A percentile compares a stretch with the other conserved stretches of the same genome.
phyloP scores from a whole-genome alignment of 2,329 filamentous ascomycete species.

The Sporothrix sp. region DNA sequence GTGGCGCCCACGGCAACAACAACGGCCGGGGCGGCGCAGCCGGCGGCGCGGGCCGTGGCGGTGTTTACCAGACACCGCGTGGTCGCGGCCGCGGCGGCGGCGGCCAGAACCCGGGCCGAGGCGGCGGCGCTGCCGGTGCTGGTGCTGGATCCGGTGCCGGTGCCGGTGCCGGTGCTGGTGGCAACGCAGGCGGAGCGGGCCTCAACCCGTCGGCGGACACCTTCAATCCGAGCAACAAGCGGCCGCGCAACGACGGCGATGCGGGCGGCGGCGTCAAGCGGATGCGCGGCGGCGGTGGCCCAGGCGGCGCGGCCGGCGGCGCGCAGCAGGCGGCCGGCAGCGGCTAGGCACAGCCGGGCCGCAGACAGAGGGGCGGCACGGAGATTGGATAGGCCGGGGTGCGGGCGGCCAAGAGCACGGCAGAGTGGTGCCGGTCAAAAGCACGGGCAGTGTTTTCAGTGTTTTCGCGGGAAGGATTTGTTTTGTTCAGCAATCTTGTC shows the following conservation, averaged over 20 bases:
- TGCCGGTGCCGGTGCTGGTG: constrained; percentile 25
- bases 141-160: constrained; percentile 27
- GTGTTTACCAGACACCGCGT: constrained; percentile 22
- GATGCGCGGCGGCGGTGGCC: constrained; percentile 25
- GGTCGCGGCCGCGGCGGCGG: constrained; percentile 20
- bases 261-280: constrained; percentile 27
- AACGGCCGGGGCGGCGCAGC: constrained; percentile 14
- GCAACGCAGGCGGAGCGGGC: constrained; percentile 25
- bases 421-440: not conserved
- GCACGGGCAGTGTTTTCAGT: not conserved
- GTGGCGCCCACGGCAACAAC: constrained; percentile 16
- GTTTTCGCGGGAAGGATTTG: too few species aligned
- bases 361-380: too few species aligned
- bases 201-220: constrained; percentile 43
- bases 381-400: too few species aligned
- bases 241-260: constrained; percentile 39
- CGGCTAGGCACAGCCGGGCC: too few species aligned
- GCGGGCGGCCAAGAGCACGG: not conserved
- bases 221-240: constrained; percentile 46
- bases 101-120: constrained; percentile 17
- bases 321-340: constrained; percentile 10
- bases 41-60: constrained; percentile 18
- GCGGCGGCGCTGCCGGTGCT: constrained; percentile 23
- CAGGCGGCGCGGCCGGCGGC: constrained; percentile 11
- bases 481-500: not conserved